A percentile compares a stretch with the other conserved stretches of the same genome.
These are phyloP conservation scores for Fusarium xyrophilum DNA, from an alignment of 2,329 filamentous ascomycete genomes.

Conservation along the genomic window DNA sequence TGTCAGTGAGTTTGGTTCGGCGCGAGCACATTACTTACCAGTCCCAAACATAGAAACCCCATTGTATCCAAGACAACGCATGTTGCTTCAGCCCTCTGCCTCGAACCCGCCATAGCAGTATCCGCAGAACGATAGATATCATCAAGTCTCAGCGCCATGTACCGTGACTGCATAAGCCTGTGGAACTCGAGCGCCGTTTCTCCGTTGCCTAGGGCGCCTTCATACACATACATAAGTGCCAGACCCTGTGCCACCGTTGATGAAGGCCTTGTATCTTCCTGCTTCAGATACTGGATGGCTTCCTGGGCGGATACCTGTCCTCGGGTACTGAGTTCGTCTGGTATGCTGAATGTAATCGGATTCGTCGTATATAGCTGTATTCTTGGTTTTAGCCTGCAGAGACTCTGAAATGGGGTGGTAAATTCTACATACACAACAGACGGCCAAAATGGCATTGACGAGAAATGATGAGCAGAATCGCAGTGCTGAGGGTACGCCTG, in stretches of 20 bases:
- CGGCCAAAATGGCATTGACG: conserved; percentile 28
- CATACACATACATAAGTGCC: conserved; percentile 22
- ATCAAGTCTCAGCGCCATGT: conserved; percentile 15
- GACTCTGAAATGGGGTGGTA: background rate
- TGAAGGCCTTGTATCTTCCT: conserved; percentile 9
- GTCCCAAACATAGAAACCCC: conserved; percentile 30
- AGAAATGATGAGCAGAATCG: conserved; percentile 30
- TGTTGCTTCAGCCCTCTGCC: conserved; percentile 18
- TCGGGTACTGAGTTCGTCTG: conserved; percentile 4
- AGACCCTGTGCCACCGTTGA: conserved; percentile 14
- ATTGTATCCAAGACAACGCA: conserved; percentile 28
- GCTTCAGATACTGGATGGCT: conserved; percentile 2
- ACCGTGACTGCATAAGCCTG: conserved; percentile 20
- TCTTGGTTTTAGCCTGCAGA: background rate
- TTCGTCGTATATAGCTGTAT: conserved; percentile 14
- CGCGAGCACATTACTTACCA: conserved; percentile 1
- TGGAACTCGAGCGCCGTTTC: conserved; percentile 8
- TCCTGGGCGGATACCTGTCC: conserved; percentile 16
- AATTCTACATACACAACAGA: conserved; percentile 27
- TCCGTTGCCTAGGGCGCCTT: conserved; percentile 16
- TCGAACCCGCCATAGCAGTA: conserved; percentile 12
- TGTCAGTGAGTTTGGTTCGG: background rate
- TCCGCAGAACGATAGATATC: conserved; percentile 15
- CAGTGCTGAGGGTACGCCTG: background rate
- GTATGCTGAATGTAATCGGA: conserved; percentile 1